A percentile compares a stretch with the other conserved stretches of the same genome.
phyloP scores from a whole-genome alignment of 2,329 filamentous ascomycete genomes.

The Ambrosiella beaveri region DNA sequence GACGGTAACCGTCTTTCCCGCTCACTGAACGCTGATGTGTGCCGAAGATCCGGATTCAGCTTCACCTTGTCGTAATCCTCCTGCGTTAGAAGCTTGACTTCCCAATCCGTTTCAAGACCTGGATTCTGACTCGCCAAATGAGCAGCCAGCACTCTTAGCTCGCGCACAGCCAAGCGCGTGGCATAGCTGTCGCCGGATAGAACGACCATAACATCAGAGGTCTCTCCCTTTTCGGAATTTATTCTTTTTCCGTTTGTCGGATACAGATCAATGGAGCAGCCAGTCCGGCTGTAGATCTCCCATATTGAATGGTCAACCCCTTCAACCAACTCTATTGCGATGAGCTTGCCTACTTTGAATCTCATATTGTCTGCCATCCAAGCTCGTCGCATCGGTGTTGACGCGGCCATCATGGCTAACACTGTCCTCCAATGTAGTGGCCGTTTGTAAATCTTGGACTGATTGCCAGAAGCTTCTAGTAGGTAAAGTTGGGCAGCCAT shows the following conservation, averaged over 20 bases:
- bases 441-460: not conserved
- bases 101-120: not conserved
- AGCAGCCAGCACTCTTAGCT: slow-evolving; percentile 1
- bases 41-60: slow-evolving; percentile 5
- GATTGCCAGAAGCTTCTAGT: not conserved
- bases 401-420: slow-evolving; percentile 22
- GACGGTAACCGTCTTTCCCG: not conserved
- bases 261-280: slow-evolving; percentile 15
- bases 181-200: slow-evolving; percentile 21
- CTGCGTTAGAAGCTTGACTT: not conserved
- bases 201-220: slow-evolving; percentile 6
- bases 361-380: slow-evolving; percentile 22
- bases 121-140: not conserved
- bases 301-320: slow-evolving; percentile 16
- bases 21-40: slow-evolving; percentile 10
- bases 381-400: slow-evolving; percentile 20
- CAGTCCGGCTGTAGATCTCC: slow-evolving; percentile 18
- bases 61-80: not conserved
- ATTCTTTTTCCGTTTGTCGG: not conserved
- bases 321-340: slow-evolving; percentile 16
- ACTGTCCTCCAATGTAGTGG: not conserved
- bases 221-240: not conserved
- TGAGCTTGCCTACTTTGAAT: slow-evolving; percentile 21
- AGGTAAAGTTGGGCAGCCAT: not conserved
- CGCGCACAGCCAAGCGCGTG: slow-evolving; percentile 17